phyloP scores from a whole-genome alignment of 2,329 filamentous ascomycete genomes.

The Sphaerulina populicola region DNA sequence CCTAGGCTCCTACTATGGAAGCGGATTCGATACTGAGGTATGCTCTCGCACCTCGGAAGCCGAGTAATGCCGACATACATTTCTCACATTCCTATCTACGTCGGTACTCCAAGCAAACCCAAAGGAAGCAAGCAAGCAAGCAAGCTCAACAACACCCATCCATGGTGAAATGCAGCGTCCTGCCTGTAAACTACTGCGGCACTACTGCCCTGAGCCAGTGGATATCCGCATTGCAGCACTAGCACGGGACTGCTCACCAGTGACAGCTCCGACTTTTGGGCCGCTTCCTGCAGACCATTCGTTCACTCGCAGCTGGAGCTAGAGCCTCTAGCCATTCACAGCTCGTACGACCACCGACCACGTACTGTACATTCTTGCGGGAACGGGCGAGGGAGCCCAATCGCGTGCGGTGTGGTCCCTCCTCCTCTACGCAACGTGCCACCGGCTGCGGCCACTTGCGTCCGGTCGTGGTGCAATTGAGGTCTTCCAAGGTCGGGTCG shows the following conservation, averaged over 20 bases:
- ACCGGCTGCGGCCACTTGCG: constrained; percentile 14
- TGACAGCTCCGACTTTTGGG: constrained; percentile 10
- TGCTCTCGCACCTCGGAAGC: not conserved
- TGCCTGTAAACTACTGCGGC: constrained; percentile 18
- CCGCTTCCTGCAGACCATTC: constrained; percentile 15
- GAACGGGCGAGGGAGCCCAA: constrained; percentile 6
- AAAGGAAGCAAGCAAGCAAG: constrained; percentile 3
- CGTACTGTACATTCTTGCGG: not conserved
- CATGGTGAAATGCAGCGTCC: constrained; percentile 13
- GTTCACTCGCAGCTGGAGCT: constrained; percentile 4
- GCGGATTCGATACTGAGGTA: too few species aligned
- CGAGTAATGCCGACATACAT: not conserved
- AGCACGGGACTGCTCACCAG: constrained; percentile 31
- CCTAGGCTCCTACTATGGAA: too few species aligned
- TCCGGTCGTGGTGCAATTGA: constrained; percentile 10
- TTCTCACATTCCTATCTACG: constrained; percentile 6
- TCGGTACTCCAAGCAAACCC: not conserved
- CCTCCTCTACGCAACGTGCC: constrained; percentile 6
- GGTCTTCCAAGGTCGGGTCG: too few species aligned
- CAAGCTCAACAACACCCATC: constrained; percentile 4
- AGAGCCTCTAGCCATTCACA: constrained; percentile 7
- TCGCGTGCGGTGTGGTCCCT: constrained; percentile 4
- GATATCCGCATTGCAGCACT: constrained; percentile 33
- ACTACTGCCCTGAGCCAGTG: constrained; percentile 19
- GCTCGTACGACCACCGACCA: not conserved